These are phyloP conservation scores for Ophiostoma himal-ulmi DNA, from an alignment of 2,329 filamentous ascomycete species.

Conservation along the genomic window DNA sequence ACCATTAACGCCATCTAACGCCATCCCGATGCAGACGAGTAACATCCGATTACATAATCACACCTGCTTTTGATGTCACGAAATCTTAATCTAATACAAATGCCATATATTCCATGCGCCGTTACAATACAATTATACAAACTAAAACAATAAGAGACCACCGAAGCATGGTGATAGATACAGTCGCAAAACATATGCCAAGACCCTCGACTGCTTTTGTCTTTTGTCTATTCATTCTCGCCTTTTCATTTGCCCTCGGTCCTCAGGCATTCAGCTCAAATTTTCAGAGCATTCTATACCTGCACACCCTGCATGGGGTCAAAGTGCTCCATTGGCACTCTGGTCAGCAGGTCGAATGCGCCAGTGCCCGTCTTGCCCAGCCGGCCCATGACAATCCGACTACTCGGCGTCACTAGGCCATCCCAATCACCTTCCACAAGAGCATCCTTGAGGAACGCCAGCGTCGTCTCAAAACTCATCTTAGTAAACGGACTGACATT, in stretches of 20 bases:
- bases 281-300: neutral
- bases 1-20: neutral
- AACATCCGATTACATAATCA: neutral
- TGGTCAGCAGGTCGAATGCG: constrained; percentile 77
- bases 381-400: constrained; percentile 80
- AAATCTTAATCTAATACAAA: neutral
- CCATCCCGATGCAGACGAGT: neutral
- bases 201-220: neutral
- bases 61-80: neutral
- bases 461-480: constrained; percentile 98
- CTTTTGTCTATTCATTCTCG: constrained; percentile 2
- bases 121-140: neutral
- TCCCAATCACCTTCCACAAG: constrained; percentile 88
- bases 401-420: constrained; percentile 76
- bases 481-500: constrained; percentile 91
- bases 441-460: constrained; percentile 88
- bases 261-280: neutral
- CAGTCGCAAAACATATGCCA: neutral
- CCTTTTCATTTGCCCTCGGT: neutral
- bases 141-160: neutral
- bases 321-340: constrained; percentile 48
- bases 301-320: constrained; percentile 29
- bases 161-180: neutral
- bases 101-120: constrained; percentile 9
- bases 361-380: constrained; percentile 82